Base-by-base conservation (phyloP, 768 basidiomycete genomes). In the Psilocybe cubensis region DNA sequence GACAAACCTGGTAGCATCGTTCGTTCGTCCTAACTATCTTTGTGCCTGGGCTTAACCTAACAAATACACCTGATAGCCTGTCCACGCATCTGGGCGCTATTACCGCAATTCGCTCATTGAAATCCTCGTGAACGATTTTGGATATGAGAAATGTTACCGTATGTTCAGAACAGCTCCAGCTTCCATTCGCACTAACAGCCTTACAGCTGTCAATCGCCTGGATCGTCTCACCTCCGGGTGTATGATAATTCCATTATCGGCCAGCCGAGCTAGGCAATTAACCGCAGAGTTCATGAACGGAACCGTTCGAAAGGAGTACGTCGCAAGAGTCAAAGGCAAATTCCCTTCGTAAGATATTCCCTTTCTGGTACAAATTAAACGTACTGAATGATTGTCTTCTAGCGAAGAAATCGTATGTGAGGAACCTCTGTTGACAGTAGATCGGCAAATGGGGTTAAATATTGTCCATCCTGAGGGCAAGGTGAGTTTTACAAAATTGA, bases 1-100 rank as follows among this genome's bases (percentile, higher is more conserved):
- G 90, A 98, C 67, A 99, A 99, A 78, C 96, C 96, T 2, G 96
- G 96, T 29, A 92, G 91, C 69, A 93, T 98, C 68, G 96, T 97
- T 71, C 74, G 95, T 85, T 62, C 68, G 59, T 66, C 63, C 61
- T 61, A 43, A 62, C 58, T 56, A 43, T 33, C 58, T 51, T 56
- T 28, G 25, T 52, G 46, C 38, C 33, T 56, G 54, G 53, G 56
- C 52, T 56, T 25, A 33, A 29, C 44, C 53, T 54, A 33, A 66
- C 25, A n/a, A 43, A 27, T 33, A 31, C 28, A 20, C 25, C 31
- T 28, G 52, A 48, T 67, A 94, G 93, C 94, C 95, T 25, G 91
- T 98, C 2, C 96, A 99, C 70, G 86, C 93, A 1, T 88, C 93
- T 0, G 97, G 97, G 7, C 78, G 97, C 60, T 99, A 94, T 69